Evolutionary conservation across 768 basidiomycete genomes (phyloP).

Genomic region (Harrya chromipes): DNA sequence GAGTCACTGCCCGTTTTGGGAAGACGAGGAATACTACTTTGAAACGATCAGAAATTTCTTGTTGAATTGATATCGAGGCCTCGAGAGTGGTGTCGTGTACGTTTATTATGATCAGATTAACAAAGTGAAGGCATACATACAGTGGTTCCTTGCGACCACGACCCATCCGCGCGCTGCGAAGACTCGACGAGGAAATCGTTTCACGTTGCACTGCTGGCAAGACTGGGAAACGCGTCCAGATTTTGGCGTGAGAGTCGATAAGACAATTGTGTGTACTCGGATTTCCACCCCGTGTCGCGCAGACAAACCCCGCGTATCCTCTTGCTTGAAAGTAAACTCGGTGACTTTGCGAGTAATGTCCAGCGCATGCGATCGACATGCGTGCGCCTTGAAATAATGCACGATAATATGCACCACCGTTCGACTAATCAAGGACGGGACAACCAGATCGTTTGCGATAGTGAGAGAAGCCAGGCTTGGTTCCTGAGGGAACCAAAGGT

Average conservation of each 20-base stretch:
- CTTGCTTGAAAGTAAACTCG: conserved; percentile 53
- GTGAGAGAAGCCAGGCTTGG: conserved; percentile 29
- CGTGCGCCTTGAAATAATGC: conserved; percentile 32
- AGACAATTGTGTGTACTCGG: conserved; percentile 45
- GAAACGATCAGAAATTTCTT: conserved; percentile 13
- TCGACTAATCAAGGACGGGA: conserved; percentile 47
- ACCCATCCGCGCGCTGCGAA: conserved; percentile 30
- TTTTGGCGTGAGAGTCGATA: conserved; percentile 53
- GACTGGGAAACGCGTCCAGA: conserved; percentile 62
- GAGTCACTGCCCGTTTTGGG: conserved; percentile 23
- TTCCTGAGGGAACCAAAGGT: conserved; percentile 56
- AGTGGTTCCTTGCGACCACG: no score
- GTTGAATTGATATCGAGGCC: conserved; percentile 7
- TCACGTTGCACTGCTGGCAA: conserved; percentile 48
- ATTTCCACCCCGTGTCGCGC: conserved; percentile 4
- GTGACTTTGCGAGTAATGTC: conserved; percentile 55
- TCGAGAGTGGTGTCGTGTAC: no score
- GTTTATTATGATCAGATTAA: no score
- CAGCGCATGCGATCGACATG: conserved; percentile 43
- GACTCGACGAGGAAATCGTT: conserved; percentile 36
- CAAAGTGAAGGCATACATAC: no score
- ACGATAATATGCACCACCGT: conserved; percentile 41
- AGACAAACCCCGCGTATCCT: conserved; percentile 23
- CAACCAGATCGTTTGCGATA: conserved; percentile 17
- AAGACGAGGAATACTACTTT: conserved; percentile 24